These are phyloP conservation scores for Irineochytrium annulatum DNA, from an alignment of 192 early-diverging fungal genomes.

Conservation along the genomic window DNA sequence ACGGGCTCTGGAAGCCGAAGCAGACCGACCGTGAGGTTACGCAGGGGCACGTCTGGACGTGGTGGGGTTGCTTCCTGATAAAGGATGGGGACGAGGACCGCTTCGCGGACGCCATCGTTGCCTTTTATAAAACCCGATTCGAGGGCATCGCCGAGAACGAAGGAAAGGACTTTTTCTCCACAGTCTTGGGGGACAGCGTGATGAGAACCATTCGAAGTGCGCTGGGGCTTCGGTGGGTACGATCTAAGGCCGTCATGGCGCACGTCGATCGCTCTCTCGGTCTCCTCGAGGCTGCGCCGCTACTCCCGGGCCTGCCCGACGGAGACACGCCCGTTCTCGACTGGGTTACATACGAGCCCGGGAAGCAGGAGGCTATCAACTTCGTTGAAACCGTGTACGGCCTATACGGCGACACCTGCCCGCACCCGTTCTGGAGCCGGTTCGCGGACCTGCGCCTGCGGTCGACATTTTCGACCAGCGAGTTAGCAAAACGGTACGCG, in stretches of 20 bases:
- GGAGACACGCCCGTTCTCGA: background rate
- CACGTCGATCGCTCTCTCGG: conserved; percentile 4
- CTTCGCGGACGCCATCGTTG: too few relatives aligned
- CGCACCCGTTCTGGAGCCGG: background rate
- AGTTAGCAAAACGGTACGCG: background rate
- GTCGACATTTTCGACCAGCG: background rate
- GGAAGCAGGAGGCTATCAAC: background rate
- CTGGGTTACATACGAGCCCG: background rate
- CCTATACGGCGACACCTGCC: too few relatives aligned
- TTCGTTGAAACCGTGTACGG: conserved; percentile 2
- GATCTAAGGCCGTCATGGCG: background rate
- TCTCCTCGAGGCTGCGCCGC: conserved; percentile 3
- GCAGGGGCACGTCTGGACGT: too few relatives aligned
- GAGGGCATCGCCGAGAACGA: too few relatives aligned
- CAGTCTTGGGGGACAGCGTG: too few relatives aligned
- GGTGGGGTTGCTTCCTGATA: too few relatives aligned
- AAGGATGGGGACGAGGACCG: too few relatives aligned
- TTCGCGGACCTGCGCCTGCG: background rate
- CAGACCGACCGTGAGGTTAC: too few relatives aligned
- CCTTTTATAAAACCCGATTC: too few relatives aligned
- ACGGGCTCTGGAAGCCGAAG: too few relatives aligned
- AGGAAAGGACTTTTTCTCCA: too few relatives aligned
- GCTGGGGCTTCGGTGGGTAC: conserved; percentile 3
- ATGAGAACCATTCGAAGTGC: too few relatives aligned
- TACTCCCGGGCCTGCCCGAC: background rate